phyloP scores from a whole-genome alignment of 2,329 filamentous ascomycete species.

The Colletotrichum nymphaeae region DNA sequence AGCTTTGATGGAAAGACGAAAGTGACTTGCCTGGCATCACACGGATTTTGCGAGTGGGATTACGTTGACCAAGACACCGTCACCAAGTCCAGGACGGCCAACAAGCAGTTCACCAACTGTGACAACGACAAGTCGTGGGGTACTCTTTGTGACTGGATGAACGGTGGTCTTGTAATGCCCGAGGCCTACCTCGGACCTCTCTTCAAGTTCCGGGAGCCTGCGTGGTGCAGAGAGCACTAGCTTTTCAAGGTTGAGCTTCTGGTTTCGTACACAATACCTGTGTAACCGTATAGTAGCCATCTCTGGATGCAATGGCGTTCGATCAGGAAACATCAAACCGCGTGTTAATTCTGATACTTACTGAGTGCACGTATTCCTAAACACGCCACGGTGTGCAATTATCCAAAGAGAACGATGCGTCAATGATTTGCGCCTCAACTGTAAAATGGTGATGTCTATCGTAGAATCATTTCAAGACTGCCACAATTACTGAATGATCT shows the following conservation, averaged over 20 bases:
- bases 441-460: neutral
- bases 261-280: neutral
- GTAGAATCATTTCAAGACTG: neutral
- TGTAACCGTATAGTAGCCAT: too few species aligned
- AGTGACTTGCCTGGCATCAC: constrained; percentile 39
- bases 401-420: too few species aligned
- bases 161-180: constrained; percentile 36
- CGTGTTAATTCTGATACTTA: too few species aligned
- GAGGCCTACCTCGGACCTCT: constrained; percentile 41
- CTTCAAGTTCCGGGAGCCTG: constrained; percentile 8
- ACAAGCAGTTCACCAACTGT: constrained; percentile 40
- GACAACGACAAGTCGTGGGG: constrained; percentile 38
- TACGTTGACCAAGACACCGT: constrained; percentile 9
- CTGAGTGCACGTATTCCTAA: too few species aligned
- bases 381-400: too few species aligned
- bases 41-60: constrained; percentile 42
- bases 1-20: constrained; percentile 38
- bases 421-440: too few species aligned
- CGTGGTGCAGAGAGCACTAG: constrained; percentile 15
- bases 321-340: too few species aligned
- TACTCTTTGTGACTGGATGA: constrained; percentile 36
- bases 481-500: too few species aligned
- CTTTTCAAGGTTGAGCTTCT: neutral
- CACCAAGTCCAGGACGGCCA: constrained; percentile 1
- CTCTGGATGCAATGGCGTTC: too few species aligned